These are phyloP conservation scores for Nymphaea colorata DNA, from an alignment of 164 flowering plant genomes.

Conservation along the genomic window DNA sequence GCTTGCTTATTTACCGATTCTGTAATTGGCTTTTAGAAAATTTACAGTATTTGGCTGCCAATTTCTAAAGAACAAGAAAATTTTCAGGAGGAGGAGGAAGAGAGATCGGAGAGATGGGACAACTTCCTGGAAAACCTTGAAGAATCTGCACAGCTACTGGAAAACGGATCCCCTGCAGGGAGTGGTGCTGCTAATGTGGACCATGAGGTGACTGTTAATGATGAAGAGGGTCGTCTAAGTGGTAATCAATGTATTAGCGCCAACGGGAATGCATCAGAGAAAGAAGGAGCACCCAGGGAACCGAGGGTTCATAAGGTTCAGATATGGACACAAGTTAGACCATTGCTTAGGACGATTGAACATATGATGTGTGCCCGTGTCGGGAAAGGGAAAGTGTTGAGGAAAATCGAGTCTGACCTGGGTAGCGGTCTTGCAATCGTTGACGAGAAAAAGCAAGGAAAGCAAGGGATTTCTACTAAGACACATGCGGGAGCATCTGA, in stretches of 20 bases:
- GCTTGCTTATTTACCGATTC: not conserved
- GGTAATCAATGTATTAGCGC: constrained; percentile 1
- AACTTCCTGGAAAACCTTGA: constrained; percentile 53
- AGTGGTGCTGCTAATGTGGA: constrained; percentile 5
- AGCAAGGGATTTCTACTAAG: not conserved
- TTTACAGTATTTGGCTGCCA: not conserved
- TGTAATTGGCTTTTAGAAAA: not conserved
- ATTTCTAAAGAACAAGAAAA: not conserved
- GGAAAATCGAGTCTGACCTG: constrained; percentile 22
- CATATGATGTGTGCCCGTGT: constrained; percentile 79
- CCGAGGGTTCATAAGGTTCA: constrained; percentile 25
- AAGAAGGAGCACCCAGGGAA: constrained; percentile 12
- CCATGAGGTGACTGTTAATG: constrained; percentile 12
- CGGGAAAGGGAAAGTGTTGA: constrained; percentile 30
- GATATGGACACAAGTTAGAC: constrained; percentile 72
- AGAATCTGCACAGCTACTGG: constrained; percentile 35
- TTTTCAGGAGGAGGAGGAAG: constrained; percentile 93
- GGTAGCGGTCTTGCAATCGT: constrained; percentile 22
- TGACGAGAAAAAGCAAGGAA: constrained; percentile 16
- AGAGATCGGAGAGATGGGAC: constrained; percentile 89
- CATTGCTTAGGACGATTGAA: constrained; percentile 65
- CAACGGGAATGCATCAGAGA: constrained; percentile 16
- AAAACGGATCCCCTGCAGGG: constrained; percentile 14
- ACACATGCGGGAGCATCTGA: constrained; percentile 12
- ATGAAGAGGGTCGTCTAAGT: constrained; percentile 9